A percentile compares a stretch with the other conserved stretches of the same genome.
Conservation (phyloP, 192 early-diverging fungal genomes). For the Coemansia sp. region DNA sequence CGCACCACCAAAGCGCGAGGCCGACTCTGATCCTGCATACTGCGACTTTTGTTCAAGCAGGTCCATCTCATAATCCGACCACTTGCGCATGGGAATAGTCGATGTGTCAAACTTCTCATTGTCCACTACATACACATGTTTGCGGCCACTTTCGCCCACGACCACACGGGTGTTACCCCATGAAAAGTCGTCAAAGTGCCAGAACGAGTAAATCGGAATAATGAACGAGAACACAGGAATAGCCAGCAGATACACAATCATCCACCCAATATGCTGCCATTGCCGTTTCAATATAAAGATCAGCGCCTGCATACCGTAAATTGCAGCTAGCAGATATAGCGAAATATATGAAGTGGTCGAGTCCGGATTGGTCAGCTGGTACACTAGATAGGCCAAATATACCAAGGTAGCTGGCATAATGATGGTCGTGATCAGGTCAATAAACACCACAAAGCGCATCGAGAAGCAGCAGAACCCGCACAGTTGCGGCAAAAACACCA, state of each 20-base stretch:
- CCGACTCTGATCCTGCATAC: constrained; percentile 37
- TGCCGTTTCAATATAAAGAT: constrained; percentile 86
- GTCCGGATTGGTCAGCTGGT: constrained; percentile 56
- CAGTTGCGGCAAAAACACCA: constrained; percentile 86
- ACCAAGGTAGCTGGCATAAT: constrained; percentile 88
- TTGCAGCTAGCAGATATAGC: constrained; percentile 76
- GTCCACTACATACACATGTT: constrained; percentile 59
- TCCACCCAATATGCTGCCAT: constrained; percentile 93
- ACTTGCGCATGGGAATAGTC: constrained; percentile 74
- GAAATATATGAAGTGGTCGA: constrained; percentile 73
- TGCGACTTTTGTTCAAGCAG: constrained; percentile 52
- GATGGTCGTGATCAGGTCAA: constrained; percentile 90
- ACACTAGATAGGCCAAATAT: constrained; percentile 84
- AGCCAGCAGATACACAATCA: constrained; percentile 92
- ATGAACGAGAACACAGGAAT: constrained; percentile 83
- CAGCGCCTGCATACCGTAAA: constrained; percentile 86
- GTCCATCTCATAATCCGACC: constrained; percentile 79
- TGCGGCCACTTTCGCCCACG: constrained; percentile 79
- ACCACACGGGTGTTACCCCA: constrained; percentile 97
- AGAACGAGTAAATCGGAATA: constrained; percentile 89
- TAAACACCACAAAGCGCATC: constrained; percentile 93
- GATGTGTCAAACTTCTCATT: constrained; percentile 77
- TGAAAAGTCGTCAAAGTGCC: constrained; percentile 99
- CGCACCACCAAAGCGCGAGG: constrained; percentile 47
- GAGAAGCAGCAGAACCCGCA: constrained; percentile 99